Evolutionary conservation across 192 early-diverging fungal species (phyloP).

Genomic region (Martensiomyces pterosporus): DNA sequence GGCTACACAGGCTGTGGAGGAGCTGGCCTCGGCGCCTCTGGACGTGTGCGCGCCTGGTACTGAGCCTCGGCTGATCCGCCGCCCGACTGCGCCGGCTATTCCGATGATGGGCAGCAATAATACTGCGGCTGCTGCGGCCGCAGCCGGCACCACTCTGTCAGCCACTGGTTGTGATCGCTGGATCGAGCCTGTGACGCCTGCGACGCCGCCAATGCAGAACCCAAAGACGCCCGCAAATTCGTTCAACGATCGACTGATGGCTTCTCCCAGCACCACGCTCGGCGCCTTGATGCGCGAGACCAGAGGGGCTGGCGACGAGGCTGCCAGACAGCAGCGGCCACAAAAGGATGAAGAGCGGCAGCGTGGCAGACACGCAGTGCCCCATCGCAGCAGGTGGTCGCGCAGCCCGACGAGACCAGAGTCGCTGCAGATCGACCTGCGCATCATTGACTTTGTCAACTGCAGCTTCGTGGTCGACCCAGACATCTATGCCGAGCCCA

Average conservation of each 20-base stretch:
- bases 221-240: slow-evolving; percentile 3
- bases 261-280: slow-evolving; percentile 2
- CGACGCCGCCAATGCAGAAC: slow-evolving; percentile 12
- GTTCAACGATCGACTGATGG: background rate
- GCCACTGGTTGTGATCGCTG: background rate
- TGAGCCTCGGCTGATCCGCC: slow-evolving; percentile 5
- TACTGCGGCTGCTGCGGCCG: background rate
- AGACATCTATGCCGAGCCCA: slow-evolving; percentile 44
- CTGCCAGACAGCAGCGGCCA: slow-evolving; percentile 1
- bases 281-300: slow-evolving; percentile 12
- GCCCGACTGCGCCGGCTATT: slow-evolving; percentile 13
- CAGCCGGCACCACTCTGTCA: background rate
- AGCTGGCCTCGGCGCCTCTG: slow-evolving; percentile 4
- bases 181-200: background rate
- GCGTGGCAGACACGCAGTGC: background rate
- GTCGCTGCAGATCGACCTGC: slow-evolving; percentile 63
- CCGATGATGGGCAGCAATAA: background rate
- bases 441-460: slow-evolving; percentile 97
- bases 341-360: background rate
- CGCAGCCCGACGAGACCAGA: background rate
- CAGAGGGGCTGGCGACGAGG: slow-evolving; percentile 7
- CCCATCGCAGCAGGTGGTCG: slow-evolving; percentile 1
- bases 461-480: slow-evolving; percentile 65
- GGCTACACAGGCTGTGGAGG: slow-evolving; percentile 11
- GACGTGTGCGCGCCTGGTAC: too few relatives aligned